Evolutionary conservation across 345 rosid genomes (phyloP).

Genomic region (Eucalyptus polybractea): DNA sequence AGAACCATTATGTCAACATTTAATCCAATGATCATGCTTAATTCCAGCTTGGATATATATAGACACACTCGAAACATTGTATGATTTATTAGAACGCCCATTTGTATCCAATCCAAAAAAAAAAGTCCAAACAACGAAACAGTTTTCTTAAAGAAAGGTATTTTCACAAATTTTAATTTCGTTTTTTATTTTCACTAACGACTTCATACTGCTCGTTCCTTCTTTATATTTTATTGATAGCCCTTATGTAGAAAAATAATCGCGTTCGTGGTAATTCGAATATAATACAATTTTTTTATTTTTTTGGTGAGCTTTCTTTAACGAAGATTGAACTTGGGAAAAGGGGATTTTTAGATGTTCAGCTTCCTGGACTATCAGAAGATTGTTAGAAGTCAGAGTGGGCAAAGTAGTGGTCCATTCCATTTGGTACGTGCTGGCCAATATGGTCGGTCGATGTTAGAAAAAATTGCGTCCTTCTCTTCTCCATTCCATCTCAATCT

Average conservation of each 20-base stretch:
- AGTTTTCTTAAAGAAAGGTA: neutral
- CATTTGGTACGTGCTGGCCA: neutral
- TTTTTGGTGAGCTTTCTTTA: neutral
- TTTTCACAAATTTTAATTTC: neutral
- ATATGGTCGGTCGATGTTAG: neutral
- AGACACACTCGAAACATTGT: neutral
- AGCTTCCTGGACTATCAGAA: neutral
- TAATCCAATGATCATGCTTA: neutral
- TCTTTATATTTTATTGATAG: neutral
- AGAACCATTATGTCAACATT: neutral
- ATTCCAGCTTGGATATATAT: fast-evolving
- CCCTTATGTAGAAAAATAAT: neutral
- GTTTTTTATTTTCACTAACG: neutral
- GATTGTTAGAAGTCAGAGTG: neutral
- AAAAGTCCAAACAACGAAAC: neutral
- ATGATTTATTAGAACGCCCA: neutral
- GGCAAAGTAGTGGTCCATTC: neutral
- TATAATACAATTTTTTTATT: neutral
- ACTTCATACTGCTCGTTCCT: neutral
- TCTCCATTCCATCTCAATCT: neutral
- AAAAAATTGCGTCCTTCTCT: neutral
- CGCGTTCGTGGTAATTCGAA: fast-evolving
- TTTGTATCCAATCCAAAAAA: neutral
- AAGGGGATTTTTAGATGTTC: neutral
- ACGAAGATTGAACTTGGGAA: neutral